Base-by-base conservation (phyloP, 2,329 filamentous ascomycete species). In the Cytospora chrysosperma region DNA sequence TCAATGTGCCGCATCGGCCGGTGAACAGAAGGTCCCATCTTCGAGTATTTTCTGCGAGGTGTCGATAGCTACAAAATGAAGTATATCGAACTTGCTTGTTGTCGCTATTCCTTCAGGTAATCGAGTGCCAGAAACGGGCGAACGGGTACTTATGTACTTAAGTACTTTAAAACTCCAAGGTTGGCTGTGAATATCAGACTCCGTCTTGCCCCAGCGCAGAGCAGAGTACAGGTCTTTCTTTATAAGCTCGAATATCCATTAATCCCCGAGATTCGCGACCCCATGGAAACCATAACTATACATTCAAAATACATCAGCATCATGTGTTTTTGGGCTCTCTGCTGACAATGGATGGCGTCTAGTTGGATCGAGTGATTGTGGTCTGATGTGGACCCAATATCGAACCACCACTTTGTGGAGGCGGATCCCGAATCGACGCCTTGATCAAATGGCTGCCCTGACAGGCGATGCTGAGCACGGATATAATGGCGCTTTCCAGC, bases 1-100 rank as follows among this genome's bases (percentile, higher is more conserved):
- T 89, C 85, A 68, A 92, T 81, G 70, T 91, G 88, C 72, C 87
- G 79, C 71, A 78, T 78, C 17, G 62, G 62, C 37, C 62, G 47
- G 32, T 47, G 60, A 28, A 58, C 34, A n/a, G 43, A 61, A 17
- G 64, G 61, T 49, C 56, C 64, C 64, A 65, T 65, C 5, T 37
- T 61, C 1, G n/a, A 4, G 2, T 32, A 13, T 19, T 21, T 26
- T 40, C 15, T 19, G 19, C 13, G 8, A 6, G 21, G 13, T 2
- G 47, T 37, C 12, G 21, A 12, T 2, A 21, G 17, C 6, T 47
- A 28, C 15, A 21, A 47, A 28, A n/a, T n/a, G n/a, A n/a, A n/a
- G n/a, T n/a, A 13, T 43, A 49, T 15, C 21, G 26, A 43, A 12
- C 7, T 9, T 56, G 32, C 7, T 50, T 12, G 43, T 47, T 12